Conservation (phyloP, 306 rosid species). For the Medicago lupulina region DNA sequence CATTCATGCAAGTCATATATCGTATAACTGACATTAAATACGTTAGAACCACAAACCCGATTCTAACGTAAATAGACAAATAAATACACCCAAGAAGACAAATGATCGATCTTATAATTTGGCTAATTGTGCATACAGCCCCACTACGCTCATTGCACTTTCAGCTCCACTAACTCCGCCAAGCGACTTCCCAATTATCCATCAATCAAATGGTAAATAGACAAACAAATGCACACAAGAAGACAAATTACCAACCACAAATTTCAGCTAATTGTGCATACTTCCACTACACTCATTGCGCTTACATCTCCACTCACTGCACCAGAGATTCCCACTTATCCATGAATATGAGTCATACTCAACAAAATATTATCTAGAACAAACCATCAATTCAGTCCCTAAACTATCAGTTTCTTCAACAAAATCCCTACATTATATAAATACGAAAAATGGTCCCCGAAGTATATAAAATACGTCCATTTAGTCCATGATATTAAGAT, state of each 20-base stretch:
- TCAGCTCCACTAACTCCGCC: neutral
- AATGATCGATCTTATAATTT: neutral
- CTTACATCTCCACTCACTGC: too few relatives aligned
- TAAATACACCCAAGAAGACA: neutral
- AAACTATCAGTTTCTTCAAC: too few relatives aligned
- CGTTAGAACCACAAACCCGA: neutral
- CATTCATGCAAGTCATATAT: constrained; percentile 23
- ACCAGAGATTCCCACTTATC: neutral
- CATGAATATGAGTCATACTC: neutral
- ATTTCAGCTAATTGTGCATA: neutral
- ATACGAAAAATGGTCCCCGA: too few relatives aligned
- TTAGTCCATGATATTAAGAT: too few relatives aligned
- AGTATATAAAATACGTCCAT: too few relatives aligned
- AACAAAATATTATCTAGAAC: neutral
- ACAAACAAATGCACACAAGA: neutral
- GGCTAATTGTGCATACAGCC: neutral
- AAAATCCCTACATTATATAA: too few relatives aligned
- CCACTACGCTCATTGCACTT: neutral
- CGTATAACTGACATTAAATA: neutral
- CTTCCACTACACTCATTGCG: too few relatives aligned
- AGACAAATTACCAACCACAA: neutral
- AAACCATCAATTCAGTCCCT: too few relatives aligned
- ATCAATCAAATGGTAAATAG: neutral
- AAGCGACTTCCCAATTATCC: too few relatives aligned
- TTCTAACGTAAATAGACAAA: neutral